Base-by-base conservation (phyloP, 2,329 filamentous ascomycete species). In the Cercospora sojina region DNA sequence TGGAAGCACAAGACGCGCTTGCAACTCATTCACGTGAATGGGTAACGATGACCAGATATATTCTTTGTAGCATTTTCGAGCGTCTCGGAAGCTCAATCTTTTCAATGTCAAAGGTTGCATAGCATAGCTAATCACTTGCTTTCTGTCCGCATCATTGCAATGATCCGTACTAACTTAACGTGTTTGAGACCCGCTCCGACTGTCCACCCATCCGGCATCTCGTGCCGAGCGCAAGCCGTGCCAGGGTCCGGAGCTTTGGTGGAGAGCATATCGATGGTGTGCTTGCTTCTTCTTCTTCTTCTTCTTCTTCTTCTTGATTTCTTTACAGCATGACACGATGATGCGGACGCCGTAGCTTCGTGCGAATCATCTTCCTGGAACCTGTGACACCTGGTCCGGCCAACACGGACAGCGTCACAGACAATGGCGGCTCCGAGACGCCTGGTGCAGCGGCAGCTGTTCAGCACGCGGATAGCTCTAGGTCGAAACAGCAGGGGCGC, bases 381-480 rank as follows among this genome's bases (percentile, higher is more conserved):
- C 20, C 43, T 49, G 29, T 31, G 16, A 31, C 51, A 32, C 25
- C 25, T 32, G 13, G 25, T 5, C 23, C 6, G 29, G 51, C 13
- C 51, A 29, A 29, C 25, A 5, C n/a, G 25, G 25, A 9, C 25
- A 56, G 29, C 29, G 51, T 56, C 51, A 56, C 25, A 56, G 29
- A 84, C 83, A 0, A 83, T 71, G 69, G 62, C 64, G 29, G 56
- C 59, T 41, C 66, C 65, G 6, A 65, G 59, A 41, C 65, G 67
- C 55, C 53, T 69, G 41, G 62, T 67, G 5, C 72, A 70, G 35
- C 67, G 70, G 18, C 70, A 41, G 64, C 66, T 18, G n/a, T 32
- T 20, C 66, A 67, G 62, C 68, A 62, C 63, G 3, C 67, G 65
- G 63, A 38, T 49, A 47, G 20, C 59, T 23, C 35, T 31, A 25